These are phyloP conservation scores for Aquilaria yunnanensis DNA, from an alignment of 345 rosid species.

Conservation along the genomic window DNA sequence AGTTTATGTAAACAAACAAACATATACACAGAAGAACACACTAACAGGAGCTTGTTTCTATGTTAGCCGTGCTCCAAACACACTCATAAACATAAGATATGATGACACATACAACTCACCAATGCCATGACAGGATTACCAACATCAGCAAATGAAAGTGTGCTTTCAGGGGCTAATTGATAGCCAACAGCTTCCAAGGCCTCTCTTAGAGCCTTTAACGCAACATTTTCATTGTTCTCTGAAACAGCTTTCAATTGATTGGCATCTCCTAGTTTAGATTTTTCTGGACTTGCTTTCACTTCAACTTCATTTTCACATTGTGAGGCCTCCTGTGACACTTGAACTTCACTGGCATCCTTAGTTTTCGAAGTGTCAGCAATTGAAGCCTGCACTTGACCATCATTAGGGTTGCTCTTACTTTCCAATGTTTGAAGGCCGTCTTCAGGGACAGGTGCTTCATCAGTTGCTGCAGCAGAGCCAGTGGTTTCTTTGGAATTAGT, in stretches of 20 bases:
- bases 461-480: slow-evolving; percentile 26
- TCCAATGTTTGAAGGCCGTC: slow-evolving; percentile 51
- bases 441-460: slow-evolving; percentile 32
- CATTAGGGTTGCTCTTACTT: slow-evolving; percentile 34
- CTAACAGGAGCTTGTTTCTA: no score
- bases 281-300: slow-evolving; percentile 30
- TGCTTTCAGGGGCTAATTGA: slow-evolving; percentile 48
- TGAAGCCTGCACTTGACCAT: slow-evolving; percentile 37
- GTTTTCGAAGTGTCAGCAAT: slow-evolving; percentile 42
- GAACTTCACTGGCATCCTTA: slow-evolving; percentile 44
- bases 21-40: not conserved
- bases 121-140: slow-evolving; percentile 98
- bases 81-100: no score
- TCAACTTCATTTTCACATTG: slow-evolving; percentile 35
- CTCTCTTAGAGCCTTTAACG: slow-evolving; percentile 71
- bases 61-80: no score
- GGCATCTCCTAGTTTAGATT: slow-evolving; percentile 30
- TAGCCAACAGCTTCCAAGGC: slow-evolving; percentile 90
- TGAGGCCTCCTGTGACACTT: slow-evolving; percentile 29
- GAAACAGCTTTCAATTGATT: slow-evolving; percentile 32
- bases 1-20: not conserved
- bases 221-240: slow-evolving; percentile 41
- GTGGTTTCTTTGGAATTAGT: slow-evolving; percentile 40
- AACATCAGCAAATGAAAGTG: slow-evolving; percentile 76
- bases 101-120: slow-evolving; percentile 43